These are phyloP conservation scores for Lepidium africanum DNA, from an alignment of 345 rosid species.

Conservation along the genomic window DNA sequence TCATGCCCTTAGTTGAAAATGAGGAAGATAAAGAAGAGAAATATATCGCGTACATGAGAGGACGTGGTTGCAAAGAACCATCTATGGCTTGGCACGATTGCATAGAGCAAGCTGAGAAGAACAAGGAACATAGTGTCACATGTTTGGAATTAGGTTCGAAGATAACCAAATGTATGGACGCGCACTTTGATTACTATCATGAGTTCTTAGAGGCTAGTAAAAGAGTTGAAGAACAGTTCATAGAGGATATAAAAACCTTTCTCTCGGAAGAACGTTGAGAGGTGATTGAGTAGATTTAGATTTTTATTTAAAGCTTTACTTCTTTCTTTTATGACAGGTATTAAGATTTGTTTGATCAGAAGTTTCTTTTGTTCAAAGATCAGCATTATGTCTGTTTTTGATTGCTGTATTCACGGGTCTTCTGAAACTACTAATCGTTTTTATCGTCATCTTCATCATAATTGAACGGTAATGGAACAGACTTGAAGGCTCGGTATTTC, in stretches of 20 bases:
- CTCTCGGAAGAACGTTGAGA: too few species aligned
- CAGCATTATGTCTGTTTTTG: too few species aligned
- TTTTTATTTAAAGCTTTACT: too few species aligned
- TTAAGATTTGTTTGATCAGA: too few species aligned
- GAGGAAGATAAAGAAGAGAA: constrained; percentile 58
- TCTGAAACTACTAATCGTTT: constrained; percentile 22
- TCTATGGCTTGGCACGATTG: constrained; percentile 68
- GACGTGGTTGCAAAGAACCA: constrained; percentile 69
- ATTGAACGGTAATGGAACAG: constrained; percentile 59
- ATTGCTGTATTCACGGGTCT: not conserved
- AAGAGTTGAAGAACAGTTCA: constrained; percentile 44
- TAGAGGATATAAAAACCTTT: constrained; percentile 38
- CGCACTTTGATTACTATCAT: constrained; percentile 61
- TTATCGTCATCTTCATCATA: constrained; percentile 42
- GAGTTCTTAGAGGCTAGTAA: constrained; percentile 63
- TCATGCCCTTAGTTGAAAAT: not conserved
- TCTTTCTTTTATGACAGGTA: too few species aligned
- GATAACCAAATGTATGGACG: constrained; percentile 67
- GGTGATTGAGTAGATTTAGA: too few species aligned
- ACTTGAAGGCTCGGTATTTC: constrained; percentile 55
- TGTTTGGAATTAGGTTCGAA: constrained; percentile 43
- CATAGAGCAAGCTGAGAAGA: constrained; percentile 54
- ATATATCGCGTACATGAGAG: constrained; percentile 72
- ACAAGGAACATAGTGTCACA: constrained; percentile 47
- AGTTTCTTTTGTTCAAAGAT: too few species aligned